Evolutionary conservation across 139 green algal genomes (phyloP).

Genomic region (Trebouxia sp.): DNA sequence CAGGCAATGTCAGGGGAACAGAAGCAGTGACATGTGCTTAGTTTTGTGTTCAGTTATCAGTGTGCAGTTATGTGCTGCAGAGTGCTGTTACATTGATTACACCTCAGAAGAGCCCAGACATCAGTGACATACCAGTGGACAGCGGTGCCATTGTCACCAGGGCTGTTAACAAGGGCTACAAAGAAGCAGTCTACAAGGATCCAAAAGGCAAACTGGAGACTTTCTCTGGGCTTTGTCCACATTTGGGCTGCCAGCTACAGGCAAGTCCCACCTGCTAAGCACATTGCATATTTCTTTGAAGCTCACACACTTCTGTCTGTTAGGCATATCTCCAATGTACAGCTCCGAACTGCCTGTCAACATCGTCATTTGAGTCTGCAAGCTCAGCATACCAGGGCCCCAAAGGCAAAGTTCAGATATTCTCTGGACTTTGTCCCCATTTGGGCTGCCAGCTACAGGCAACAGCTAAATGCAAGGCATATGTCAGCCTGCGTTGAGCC

Average conservation of each 20-base stretch:
- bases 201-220: conserved; percentile 27
- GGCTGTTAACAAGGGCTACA: conserved; percentile 18
- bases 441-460: conserved; percentile 41
- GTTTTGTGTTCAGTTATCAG: no score
- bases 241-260: conserved; percentile 41
- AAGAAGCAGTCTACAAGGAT: conserved; percentile 47
- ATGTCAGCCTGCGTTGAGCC: no score
- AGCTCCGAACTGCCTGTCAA: no score
- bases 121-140: conserved; percentile 34
- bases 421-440: conserved; percentile 38
- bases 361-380: no score
- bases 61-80: conserved; percentile 23
- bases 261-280: no score
- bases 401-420: conserved; percentile 26
- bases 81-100: conserved; percentile 34
- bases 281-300: no score
- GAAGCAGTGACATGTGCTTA: no score
- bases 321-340: no score
- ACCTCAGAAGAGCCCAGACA: conserved; percentile 36
- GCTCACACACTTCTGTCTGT: no score
- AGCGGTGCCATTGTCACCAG: conserved; percentile 26
- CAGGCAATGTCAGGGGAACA: no score
- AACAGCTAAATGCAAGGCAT: no score
- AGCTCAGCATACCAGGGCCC: conserved; percentile 45
- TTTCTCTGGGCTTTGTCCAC: conserved; percentile 37